A percentile compares a stretch with the other conserved stretches of the same genome.
These are phyloP conservation scores for Termitomyces sp. DNA, from an alignment of 768 basidiomycete species.

Conservation along the genomic window DNA sequence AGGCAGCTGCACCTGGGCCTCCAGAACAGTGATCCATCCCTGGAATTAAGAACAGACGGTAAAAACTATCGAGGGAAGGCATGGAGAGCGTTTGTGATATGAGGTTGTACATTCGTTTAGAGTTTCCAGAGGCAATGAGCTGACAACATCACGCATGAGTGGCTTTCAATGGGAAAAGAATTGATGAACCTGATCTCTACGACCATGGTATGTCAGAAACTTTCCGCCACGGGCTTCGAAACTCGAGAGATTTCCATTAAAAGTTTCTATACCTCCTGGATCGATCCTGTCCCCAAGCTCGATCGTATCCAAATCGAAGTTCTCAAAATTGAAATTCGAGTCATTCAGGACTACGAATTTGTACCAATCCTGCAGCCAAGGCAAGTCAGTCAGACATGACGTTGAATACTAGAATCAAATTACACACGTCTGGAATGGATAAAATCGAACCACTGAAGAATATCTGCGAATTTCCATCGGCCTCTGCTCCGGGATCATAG, in stretches of 20 bases:
- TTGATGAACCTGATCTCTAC: constrained; percentile 5
- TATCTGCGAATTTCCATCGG: neutral
- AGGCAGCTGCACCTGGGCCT: constrained; percentile 6
- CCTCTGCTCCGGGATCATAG: constrained; percentile 11
- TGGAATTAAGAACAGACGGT: constrained; percentile 9
- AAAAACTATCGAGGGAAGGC: constrained; percentile 7
- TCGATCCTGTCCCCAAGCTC: neutral
- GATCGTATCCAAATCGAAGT: constrained; percentile 1
- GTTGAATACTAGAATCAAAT: neutral
- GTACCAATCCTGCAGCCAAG: constrained; percentile 7
- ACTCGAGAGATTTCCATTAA: constrained; percentile 4
- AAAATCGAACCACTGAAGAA: constrained; percentile 1
- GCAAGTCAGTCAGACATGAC: neutral
- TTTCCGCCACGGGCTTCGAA: constrained; percentile 9
- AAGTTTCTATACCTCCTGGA: constrained; percentile 7
- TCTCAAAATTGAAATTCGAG: constrained; percentile 2
- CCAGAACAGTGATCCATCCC: constrained; percentile 10
- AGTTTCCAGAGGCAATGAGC: constrained; percentile 9
- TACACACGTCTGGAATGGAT: neutral
- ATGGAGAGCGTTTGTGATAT: constrained; percentile 4
- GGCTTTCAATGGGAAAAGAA: neutral
- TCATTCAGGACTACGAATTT: constrained; percentile 6
- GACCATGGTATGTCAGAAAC: constrained; percentile 12
- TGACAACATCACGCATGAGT: neutral
- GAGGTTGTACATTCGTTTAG: neutral